These are phyloP conservation scores for Trametes cinnabarina DNA, from an alignment of 768 basidiomycete genomes.

Conservation along the genomic window DNA sequence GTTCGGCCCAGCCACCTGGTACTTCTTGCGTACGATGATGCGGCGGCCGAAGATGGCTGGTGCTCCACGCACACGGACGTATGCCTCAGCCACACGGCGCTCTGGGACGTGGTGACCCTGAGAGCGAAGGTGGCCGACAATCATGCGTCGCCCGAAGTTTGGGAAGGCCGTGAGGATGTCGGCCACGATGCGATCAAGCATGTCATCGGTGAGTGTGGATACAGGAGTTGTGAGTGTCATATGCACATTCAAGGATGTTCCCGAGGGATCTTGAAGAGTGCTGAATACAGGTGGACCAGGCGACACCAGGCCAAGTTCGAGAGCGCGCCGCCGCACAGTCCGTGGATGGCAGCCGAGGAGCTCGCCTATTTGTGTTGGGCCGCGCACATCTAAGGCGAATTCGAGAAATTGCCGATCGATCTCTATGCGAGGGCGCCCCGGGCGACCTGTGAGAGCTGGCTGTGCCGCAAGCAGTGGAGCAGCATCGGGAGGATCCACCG, in stretches of 20 bases:
- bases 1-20: conserved; percentile 23
- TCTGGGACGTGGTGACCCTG: conserved; percentile 1
- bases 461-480: background rate
- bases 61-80: background rate
- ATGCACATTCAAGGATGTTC: conserved; percentile 5
- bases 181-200: background rate
- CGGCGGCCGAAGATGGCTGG: conserved; percentile 5
- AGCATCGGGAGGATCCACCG: background rate
- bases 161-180: background rate
- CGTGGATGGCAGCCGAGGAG: conserved; percentile 20
- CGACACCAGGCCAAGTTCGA: conserved; percentile 27
- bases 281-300: conserved; percentile 24
- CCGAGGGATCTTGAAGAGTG: conserved; percentile 14
- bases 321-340: conserved; percentile 28
- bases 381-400: conserved; percentile 1
- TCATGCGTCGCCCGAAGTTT: background rate
- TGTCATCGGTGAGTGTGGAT: conserved; percentile 8
- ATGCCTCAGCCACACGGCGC: background rate
- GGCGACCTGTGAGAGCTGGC: background rate
- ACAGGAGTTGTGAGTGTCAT: conserved; percentile 19
- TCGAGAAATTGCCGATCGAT: background rate
- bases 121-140: background rate
- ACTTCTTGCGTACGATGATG: conserved; percentile 8
- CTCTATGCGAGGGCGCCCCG: background rate
- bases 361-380: conserved; percentile 13